Percentiles rank a stretch among this genome's conserved stretches.
These are phyloP conservation scores for Lentinula sp. DNA, from an alignment of 768 basidiomycete species.

Conservation along the genomic window DNA sequence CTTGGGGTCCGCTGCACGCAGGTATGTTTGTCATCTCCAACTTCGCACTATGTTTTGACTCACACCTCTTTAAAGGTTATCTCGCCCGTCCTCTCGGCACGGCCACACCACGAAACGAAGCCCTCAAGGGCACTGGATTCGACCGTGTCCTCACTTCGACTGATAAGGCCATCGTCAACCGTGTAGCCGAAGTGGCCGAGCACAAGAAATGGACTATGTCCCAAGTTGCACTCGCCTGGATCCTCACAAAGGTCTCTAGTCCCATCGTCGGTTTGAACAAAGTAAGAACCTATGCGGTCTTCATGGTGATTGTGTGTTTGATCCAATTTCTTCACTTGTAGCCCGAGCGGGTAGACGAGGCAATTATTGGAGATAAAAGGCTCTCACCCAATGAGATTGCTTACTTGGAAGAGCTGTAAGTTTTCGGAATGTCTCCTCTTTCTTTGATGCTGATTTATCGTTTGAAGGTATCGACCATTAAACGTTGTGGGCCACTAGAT, in stretches of 20 bases:
- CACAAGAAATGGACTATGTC: slow-evolving; percentile 18
- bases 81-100: not conserved
- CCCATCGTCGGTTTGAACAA: slow-evolving; percentile 5
- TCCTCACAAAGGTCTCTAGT: slow-evolving; percentile 18
- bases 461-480: not conserved
- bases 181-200: slow-evolving; percentile 18
- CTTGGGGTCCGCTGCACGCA: slow-evolving; percentile 34
- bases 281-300: not conserved
- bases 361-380: not conserved
- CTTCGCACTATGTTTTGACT: not conserved
- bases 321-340: not conserved
- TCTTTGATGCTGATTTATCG: slow-evolving; percentile 37
- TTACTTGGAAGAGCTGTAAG: slow-evolving; percentile 14
- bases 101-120: not conserved
- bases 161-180: slow-evolving; percentile 6
- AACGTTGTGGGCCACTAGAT: not conserved
- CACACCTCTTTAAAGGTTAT: not conserved
- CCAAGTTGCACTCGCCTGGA: slow-evolving; percentile 22
- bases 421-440: slow-evolving; percentile 22
- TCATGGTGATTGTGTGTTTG: not conserved
- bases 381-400: not conserved
- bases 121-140: not conserved
- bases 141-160: slow-evolving; percentile 10
- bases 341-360: slow-evolving; percentile 8
- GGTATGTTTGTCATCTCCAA: not conserved